Base-by-base conservation (phyloP, 1,284 basidiomycete species). In the Tausonia pullulans region DNA sequence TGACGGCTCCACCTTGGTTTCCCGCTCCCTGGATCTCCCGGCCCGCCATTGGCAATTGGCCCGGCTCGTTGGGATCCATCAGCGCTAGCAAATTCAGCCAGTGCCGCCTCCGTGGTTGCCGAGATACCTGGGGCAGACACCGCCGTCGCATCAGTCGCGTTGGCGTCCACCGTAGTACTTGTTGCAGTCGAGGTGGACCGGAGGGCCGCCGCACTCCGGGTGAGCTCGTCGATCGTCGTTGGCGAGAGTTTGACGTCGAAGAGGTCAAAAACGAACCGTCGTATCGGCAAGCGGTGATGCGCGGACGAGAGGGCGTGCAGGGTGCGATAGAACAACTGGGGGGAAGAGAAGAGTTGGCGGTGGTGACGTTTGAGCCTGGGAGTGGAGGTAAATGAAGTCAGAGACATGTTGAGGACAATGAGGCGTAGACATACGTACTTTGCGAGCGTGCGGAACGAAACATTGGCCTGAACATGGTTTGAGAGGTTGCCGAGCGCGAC, bases 391-490 rank as follows among this genome's bases (percentile, higher is more conserved):
- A 27, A 44, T 50, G n/a, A 40, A 8, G n/a, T 40, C 39, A 58
- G 39, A 50, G 56, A 49, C 58, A 45, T 14, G 51, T 46, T 10
- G 10, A n/a, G 11, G 52, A 53, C 52, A 53, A 16, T 3, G 16
- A 4, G 3, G 58, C 8, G 48, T 49, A 8, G 48, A 49, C 3
- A 49, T 27, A 74, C 81, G 67, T 71, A 90, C 90, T 83, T 85
- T 46, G 89, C 86, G 51, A 97, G 79, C 41, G 88, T 87, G 64
- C 90, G 83, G 44, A 93, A 96, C 3, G 93, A 91, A 39, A 88
- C 84, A 69, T 94, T 94, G 3, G 94, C 93, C 63, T 98, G 87
- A 61, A 98, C 93, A 40, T 94, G 91, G 72, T 98, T 99, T 57
- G 90, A 87, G 51, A 98, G 80, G 73, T 98, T 97, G 70, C 94